phyloP scores from a whole-genome alignment of 306 rosid genomes.

The Cicer yamashitae region DNA sequence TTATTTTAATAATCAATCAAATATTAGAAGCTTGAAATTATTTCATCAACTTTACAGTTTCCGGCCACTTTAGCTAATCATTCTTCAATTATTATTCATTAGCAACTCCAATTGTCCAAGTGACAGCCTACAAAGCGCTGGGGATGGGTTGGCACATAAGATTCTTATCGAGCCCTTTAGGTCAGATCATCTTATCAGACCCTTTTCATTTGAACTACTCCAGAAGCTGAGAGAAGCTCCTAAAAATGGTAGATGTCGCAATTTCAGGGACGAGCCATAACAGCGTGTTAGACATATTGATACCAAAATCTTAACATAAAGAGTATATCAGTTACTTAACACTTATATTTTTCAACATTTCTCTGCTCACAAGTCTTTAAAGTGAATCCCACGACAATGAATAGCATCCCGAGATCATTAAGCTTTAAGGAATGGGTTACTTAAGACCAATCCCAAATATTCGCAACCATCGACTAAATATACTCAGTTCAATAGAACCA shows the following conservation, averaged over 20 bases:
- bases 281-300: neutral
- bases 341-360: too few species aligned
- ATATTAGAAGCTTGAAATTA: neutral
- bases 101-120: neutral
- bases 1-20: neutral
- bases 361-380: too few species aligned
- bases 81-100: neutral
- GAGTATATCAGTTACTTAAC: neutral
- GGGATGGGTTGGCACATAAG: constrained; percentile 11
- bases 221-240: neutral
- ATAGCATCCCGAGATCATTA: neutral
- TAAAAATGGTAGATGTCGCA: neutral
- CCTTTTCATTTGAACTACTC: constrained; percentile 30
- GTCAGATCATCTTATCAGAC: constrained; percentile 1
- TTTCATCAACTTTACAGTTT: neutral
- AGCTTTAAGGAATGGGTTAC: neutral
- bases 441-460: neutral
- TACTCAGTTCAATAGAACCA: neutral
- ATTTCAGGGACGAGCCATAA: neutral
- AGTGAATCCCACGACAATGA: too few species aligned
- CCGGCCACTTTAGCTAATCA: constrained; percentile 1
- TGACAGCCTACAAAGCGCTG: constrained; percentile 27
- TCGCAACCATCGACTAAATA: neutral
- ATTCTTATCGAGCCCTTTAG: neutral
- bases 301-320: neutral